Evolutionary conservation across 2,329 filamentous ascomycete species (phyloP).

Genomic region (Setomelanomma holmii): DNA sequence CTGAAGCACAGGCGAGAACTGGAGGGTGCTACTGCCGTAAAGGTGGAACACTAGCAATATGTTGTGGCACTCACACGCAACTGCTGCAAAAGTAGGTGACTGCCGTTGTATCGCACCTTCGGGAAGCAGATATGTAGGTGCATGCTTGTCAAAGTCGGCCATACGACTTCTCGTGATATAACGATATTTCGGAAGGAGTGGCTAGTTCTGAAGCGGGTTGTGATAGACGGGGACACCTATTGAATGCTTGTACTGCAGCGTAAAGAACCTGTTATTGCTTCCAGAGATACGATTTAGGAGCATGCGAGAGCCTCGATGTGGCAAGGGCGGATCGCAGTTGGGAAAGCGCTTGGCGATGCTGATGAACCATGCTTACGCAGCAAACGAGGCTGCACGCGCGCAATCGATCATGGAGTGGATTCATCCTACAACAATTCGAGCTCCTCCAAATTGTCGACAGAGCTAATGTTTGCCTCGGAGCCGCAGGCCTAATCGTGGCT

Average conservation of each 20-base stretch:
- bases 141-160: background rate
- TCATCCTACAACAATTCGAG: no score
- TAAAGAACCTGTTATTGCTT: background rate
- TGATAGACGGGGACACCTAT: background rate
- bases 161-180: background rate
- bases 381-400: conserved; percentile 4
- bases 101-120: background rate
- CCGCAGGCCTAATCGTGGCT: conserved; percentile 3
- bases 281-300: background rate
- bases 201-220: background rate
- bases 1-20: background rate
- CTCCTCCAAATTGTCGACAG: no score
- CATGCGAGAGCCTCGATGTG: background rate
- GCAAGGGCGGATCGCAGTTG: background rate
- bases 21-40: background rate
- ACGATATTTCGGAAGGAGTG: background rate
- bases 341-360: background rate
- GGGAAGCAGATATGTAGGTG: background rate
- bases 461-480: background rate
- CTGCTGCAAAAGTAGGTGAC: background rate
- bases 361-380: conserved; percentile 15
- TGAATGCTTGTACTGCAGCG: background rate
- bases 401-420: no score
- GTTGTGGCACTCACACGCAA: background rate
- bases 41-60: background rate